Conservation (phyloP, 2,329 filamentous ascomycete species). For the Ophiostoma ips region DNA sequence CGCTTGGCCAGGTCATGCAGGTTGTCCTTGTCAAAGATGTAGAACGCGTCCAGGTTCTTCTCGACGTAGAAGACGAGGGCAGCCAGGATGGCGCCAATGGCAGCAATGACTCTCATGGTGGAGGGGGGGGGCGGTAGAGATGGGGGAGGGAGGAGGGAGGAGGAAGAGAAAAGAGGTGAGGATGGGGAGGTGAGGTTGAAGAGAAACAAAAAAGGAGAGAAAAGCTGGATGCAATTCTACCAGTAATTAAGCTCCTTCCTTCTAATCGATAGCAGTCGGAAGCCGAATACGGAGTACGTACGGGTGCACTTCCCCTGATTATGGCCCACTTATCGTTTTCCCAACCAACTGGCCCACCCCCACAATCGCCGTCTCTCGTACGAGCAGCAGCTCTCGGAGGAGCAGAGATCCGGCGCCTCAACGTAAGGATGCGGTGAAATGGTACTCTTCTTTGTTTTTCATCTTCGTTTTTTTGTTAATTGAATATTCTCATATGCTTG, state of each 20-base stretch:
- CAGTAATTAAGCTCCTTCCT: too few relatives aligned
- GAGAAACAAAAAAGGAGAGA: not conserved
- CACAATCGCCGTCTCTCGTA: too few relatives aligned
- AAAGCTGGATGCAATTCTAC: not conserved
- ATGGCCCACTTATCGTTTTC: too few relatives aligned
- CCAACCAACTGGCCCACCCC: too few relatives aligned
- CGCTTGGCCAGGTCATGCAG: conserved; percentile 55
- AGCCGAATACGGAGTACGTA: too few relatives aligned
- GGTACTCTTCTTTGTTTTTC: too few relatives aligned
- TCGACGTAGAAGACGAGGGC: conserved; percentile 42
- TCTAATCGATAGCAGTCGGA: not conserved
- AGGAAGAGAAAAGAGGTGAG: too few relatives aligned
- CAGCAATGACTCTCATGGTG: conserved; percentile 28
- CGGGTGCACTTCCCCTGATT: not conserved
- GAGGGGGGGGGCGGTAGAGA: not conserved
- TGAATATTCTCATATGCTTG: too few relatives aligned
- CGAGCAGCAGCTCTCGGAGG: too few relatives aligned
- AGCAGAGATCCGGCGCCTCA: too few relatives aligned
- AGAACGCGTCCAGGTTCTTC: conserved; percentile 48
- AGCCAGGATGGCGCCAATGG: conserved; percentile 40
- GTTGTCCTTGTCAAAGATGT: conserved; percentile 58
- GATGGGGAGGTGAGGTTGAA: not conserved
- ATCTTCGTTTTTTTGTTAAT: too few relatives aligned
- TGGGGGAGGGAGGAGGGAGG: not conserved
- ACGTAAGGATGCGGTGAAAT: too few relatives aligned